These are phyloP conservation scores for Pisolithus microcarpus DNA, from an alignment of 768 basidiomycete genomes.

Conservation along the genomic window DNA sequence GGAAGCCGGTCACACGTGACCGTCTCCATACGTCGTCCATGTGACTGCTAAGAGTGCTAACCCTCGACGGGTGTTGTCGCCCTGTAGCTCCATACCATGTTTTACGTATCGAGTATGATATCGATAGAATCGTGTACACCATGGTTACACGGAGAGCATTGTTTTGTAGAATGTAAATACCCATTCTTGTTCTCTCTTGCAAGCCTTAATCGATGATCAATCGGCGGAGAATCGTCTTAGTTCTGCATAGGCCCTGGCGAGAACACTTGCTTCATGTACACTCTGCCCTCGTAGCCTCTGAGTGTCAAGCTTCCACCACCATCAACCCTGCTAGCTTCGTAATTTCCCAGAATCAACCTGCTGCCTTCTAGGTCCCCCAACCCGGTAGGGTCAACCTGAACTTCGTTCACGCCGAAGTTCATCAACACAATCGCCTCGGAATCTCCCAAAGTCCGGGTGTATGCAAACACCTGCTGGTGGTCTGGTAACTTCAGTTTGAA, in stretches of 20 bases:
- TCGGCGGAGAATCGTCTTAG: neutral
- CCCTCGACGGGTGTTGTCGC: no score
- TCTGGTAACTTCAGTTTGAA: conserved; percentile 43
- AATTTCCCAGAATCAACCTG: conserved; percentile 21
- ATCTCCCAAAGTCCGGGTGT: conserved; percentile 34
- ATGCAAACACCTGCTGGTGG: conserved; percentile 50
- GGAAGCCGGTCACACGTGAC: neutral
- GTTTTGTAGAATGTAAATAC: neutral
- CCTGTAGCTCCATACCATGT: neutral
- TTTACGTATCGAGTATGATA: neutral
- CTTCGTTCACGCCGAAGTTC: conserved; percentile 35
- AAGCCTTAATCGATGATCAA: neutral
- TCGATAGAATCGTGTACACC: neutral
- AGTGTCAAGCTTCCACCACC: conserved; percentile 6
- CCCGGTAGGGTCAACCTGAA: conserved; percentile 8
- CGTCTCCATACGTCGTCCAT: neutral
- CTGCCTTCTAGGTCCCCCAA: conserved; percentile 4
- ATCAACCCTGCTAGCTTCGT: conserved; percentile 5
- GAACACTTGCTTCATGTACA: conserved; percentile 12
- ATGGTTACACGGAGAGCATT: neutral
- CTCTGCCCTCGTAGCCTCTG: conserved; percentile 26
- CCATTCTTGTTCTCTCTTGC: neutral
- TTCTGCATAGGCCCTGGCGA: neutral
- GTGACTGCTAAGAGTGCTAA: neutral
- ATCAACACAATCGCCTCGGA: conserved; percentile 35